A percentile compares a stretch with the other conserved stretches of the same genome.
Conservation (phyloP, 768 basidiomycete genomes). For the Tremella fuciformis region DNA sequence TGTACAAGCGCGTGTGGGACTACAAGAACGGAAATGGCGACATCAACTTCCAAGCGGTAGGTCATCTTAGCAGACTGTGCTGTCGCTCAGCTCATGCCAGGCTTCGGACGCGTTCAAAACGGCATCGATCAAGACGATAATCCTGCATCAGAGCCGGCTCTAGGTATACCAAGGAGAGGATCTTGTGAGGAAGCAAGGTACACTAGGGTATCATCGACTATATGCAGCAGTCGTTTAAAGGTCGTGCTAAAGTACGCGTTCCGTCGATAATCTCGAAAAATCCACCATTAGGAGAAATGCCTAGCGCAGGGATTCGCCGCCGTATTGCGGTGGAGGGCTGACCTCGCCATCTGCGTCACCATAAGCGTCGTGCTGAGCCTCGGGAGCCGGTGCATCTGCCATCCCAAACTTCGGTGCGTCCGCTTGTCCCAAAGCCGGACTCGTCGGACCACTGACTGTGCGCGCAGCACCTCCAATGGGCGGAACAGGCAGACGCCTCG, state of each 20-base stretch:
- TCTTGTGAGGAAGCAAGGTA: too few species aligned
- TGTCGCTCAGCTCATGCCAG: conserved; percentile 5
- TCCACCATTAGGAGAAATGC: too few species aligned
- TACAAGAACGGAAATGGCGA: conserved; percentile 52
- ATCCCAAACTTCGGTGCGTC: too few species aligned
- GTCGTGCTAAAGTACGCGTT: too few species aligned
- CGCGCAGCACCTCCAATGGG: conserved; percentile 10
- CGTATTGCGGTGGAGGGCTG: background rate
- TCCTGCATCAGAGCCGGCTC: conserved; percentile 35
- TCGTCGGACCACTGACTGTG: background rate
- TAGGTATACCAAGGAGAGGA: conserved; percentile 7
- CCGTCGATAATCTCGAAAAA: too few species aligned
- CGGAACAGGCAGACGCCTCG: conserved; percentile 31
- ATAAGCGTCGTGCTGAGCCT: background rate
- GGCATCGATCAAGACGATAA: conserved; percentile 39
- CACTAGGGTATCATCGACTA: too few species aligned
- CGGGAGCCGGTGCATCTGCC: too few species aligned
- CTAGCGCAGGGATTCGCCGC: background rate
- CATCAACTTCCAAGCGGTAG: conserved; percentile 42
- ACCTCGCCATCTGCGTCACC: background rate
- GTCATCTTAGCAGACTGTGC: background rate
- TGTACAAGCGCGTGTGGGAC: conserved; percentile 51
- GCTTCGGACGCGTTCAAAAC: conserved; percentile 38
- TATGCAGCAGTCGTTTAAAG: too few species aligned
- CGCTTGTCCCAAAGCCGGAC: too few species aligned